Conservation (phyloP, 2,329 filamentous ascomycete genomes). For the Diaporthe velutina region DNA sequence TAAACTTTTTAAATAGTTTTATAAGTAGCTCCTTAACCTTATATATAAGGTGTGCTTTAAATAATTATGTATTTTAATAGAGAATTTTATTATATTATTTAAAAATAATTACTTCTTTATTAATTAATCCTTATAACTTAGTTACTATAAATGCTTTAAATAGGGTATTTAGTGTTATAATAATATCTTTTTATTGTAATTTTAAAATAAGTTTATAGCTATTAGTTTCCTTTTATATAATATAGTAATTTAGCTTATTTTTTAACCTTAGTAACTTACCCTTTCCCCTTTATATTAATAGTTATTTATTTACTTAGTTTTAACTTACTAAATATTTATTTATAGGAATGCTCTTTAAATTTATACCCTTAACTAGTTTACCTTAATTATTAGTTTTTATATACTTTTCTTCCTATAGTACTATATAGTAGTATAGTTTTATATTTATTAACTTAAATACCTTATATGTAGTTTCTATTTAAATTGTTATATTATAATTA, state of each 20-base stretch:
- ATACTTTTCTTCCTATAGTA: not conserved
- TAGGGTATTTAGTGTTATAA: not conserved
- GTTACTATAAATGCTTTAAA: not conserved
- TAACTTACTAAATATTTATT: not conserved
- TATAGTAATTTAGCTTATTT: not conserved
- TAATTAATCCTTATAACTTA: not conserved
- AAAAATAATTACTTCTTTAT: not conserved
- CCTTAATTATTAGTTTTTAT: not conserved
- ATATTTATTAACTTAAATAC: not conserved
- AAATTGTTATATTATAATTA: not conserved
- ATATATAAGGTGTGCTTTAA: not conserved
- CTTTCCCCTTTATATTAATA: not conserved
- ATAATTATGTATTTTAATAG: too few species aligned
- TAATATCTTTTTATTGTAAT: not conserved
- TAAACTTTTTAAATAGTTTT: not conserved
- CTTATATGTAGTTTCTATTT: not conserved
- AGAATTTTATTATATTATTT: not conserved
- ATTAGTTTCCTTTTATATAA: not conserved
- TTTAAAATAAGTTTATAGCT: not conserved
- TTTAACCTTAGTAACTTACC: not conserved
- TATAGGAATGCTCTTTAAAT: not conserved
- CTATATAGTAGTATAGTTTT: not conserved
- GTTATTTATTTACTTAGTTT: not conserved
- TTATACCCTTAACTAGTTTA: not conserved
- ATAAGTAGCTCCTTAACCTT: not conserved